Percentiles rank a stretch among this genome's conserved stretches.
These are phyloP conservation scores for Raphanus sativus DNA, from an alignment of 345 rosid genomes.

Conservation along the genomic window DNA sequence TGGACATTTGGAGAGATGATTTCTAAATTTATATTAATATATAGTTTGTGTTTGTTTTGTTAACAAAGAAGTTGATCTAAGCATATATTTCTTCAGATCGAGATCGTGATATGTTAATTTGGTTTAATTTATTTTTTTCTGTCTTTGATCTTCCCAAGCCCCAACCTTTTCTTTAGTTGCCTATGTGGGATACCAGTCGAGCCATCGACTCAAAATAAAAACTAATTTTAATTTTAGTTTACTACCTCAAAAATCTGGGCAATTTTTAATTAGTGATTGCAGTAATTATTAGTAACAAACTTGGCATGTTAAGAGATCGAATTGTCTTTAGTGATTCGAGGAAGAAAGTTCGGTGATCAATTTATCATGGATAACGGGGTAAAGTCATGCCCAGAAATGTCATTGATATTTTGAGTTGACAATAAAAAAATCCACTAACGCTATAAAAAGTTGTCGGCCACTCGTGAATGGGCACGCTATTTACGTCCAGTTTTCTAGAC, in stretches of 20 bases:
- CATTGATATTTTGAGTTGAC: constrained; percentile 11
- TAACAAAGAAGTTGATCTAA: not conserved
- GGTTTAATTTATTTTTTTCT: not conserved
- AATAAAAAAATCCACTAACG: not conserved
- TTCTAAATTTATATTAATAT: not conserved
- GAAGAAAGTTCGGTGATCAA: not conserved
- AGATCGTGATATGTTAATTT: not conserved
- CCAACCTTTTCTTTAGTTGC: not conserved
- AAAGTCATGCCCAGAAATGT: not conserved
- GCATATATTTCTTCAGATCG: not conserved
- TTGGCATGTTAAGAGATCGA: not conserved
- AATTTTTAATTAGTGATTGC: not conserved
- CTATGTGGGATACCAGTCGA: not conserved
- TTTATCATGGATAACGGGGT: not conserved
- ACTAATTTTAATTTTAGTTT: not conserved
- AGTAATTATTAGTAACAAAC: not conserved
- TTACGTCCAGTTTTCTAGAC: not conserved
- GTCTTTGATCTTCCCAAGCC: not conserved
- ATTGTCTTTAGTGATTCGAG: not conserved
- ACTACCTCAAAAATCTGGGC: not conserved
- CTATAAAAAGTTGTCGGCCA: constrained; percentile 21
- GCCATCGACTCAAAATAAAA: not conserved
- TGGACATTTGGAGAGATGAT: constrained; percentile 27
- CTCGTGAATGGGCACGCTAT: constrained; percentile 17
- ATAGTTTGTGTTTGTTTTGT: not conserved